A percentile compares a stretch with the other conserved stretches of the same genome.
Evolutionary conservation across 1,284 basidiomycete species (phyloP).

Genomic region (Trichosporon faecale): DNA sequence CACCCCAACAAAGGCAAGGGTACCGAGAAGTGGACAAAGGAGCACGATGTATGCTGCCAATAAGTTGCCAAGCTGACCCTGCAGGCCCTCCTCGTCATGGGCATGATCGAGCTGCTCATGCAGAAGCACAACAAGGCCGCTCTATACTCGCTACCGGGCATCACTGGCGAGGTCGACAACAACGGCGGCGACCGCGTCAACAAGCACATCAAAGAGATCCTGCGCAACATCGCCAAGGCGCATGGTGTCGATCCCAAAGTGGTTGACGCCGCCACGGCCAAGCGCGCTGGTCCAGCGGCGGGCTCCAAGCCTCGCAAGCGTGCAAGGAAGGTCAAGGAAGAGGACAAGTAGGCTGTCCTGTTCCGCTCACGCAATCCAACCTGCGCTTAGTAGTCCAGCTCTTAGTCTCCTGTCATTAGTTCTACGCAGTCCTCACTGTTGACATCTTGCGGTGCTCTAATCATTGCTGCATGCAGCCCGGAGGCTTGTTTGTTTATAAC

Average conservation of each 20-base stretch:
- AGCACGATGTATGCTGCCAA: conserved; percentile 7
- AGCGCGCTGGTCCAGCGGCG: not conserved
- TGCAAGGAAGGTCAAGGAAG: not conserved
- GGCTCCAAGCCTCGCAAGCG: not conserved
- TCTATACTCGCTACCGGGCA: conserved; percentile 9
- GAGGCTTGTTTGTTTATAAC: conserved; percentile 8
- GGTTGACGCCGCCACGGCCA: not conserved
- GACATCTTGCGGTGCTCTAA: not conserved
- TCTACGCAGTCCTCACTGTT: not conserved
- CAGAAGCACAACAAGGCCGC: not conserved
- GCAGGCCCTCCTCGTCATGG: conserved; percentile 1
- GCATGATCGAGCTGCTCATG: not conserved
- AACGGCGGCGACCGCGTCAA: conserved; percentile 13
- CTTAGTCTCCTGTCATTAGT: not conserved
- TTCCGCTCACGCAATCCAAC: no score
- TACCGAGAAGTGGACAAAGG: not conserved
- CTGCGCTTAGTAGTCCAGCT: no score
- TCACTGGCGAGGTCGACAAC: conserved; percentile 11
- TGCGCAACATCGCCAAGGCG: not conserved
- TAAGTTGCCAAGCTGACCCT: not conserved
- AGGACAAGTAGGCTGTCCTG: not conserved
- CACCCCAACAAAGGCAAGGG: conserved; percentile 1
- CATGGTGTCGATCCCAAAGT: not conserved
- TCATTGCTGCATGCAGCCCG: conserved; percentile 12
- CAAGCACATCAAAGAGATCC: not conserved